These are phyloP conservation scores for Aspergillus incahuasiensis DNA, from an alignment of 495 filamentous ascomycete genomes.

Conservation along the genomic window DNA sequence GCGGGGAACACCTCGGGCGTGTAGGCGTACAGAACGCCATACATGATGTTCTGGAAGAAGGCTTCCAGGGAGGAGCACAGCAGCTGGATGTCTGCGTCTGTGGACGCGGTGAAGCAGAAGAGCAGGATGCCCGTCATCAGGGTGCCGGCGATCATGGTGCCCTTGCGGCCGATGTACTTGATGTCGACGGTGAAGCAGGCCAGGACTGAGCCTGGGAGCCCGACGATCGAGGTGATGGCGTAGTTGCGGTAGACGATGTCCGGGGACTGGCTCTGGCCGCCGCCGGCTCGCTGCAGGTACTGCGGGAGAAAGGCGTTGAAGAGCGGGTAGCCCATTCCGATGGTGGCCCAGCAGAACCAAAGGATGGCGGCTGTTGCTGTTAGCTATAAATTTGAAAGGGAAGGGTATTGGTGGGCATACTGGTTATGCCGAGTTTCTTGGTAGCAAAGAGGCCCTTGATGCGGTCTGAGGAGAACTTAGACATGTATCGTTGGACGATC, in stretches of 20 bases:
- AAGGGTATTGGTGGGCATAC: constrained; percentile 15
- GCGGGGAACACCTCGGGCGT: constrained; percentile 60
- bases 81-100: constrained; percentile 45
- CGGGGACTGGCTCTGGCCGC: constrained; percentile 29
- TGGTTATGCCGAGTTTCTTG: constrained; percentile 45
- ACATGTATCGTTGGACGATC: constrained; percentile 47
- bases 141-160: constrained; percentile 52
- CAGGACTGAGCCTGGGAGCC: constrained; percentile 52
- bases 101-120: constrained; percentile 55
- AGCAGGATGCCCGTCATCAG: constrained; percentile 53
- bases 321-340: constrained; percentile 55
- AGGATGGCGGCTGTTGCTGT: constrained; percentile 35
- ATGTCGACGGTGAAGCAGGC: constrained; percentile 54
- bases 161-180: constrained; percentile 56
- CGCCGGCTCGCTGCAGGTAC: constrained; percentile 45
- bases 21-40: constrained; percentile 57
- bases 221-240: constrained; percentile 54
- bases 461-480: constrained; percentile 53
- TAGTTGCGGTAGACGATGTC: constrained; percentile 57
- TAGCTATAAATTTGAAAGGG: background rate
- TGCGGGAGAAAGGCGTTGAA: constrained; percentile 59
- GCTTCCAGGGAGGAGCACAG: constrained; percentile 50
- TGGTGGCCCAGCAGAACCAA: constrained; percentile 55
- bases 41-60: constrained; percentile 63
- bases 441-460: constrained; percentile 51